Conservation (phyloP, 495 filamentous ascomycete species). For the Neurospora sp. region DNA sequence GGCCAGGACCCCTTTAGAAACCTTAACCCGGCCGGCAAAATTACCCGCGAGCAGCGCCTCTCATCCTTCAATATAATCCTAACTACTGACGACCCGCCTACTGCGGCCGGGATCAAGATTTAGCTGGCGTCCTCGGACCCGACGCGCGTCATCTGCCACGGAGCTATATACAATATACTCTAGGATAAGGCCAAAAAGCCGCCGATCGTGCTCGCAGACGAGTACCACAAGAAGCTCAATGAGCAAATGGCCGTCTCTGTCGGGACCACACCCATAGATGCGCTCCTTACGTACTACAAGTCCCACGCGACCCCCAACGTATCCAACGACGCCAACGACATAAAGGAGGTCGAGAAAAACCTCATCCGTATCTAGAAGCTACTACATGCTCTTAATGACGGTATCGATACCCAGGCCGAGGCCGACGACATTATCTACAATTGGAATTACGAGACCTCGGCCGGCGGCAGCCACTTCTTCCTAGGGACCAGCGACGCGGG, state of each 20-base stretch:
- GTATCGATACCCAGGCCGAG: slow-evolving; percentile 22
- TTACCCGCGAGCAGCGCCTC: no score
- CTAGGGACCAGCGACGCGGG: slow-evolving; percentile 2
- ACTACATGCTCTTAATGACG: slow-evolving; percentile 24
- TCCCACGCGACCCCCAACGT: slow-evolving; percentile 2
- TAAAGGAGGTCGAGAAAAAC: no score
- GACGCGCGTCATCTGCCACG: slow-evolving; percentile 27
- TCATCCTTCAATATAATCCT: no score
- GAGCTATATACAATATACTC: slow-evolving; percentile 35
- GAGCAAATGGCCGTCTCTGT: slow-evolving; percentile 19
- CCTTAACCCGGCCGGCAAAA: no score
- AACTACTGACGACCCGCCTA: no score
- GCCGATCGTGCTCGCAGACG: slow-evolving; percentile 19
- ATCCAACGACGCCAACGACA: no score
- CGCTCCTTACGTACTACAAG: slow-evolving; percentile 28
- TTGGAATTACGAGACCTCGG: slow-evolving; percentile 16
- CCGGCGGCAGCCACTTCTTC: slow-evolving; percentile 22
- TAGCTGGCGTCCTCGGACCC: slow-evolving; percentile 1
- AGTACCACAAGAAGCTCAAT: neutral
- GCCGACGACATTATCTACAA: slow-evolving; percentile 27
- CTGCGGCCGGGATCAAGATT: neutral
- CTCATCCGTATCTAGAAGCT: slow-evolving; percentile 12
- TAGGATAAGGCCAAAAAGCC: slow-evolving; percentile 25
- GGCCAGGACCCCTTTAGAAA: slow-evolving; percentile 12
- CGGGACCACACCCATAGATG: slow-evolving; percentile 38